Evolutionary conservation across 2,329 filamentous ascomycete species (phyloP), one percentile per base, ranked within the genome.

Genomic region (Thelonectria discophora): DNA sequence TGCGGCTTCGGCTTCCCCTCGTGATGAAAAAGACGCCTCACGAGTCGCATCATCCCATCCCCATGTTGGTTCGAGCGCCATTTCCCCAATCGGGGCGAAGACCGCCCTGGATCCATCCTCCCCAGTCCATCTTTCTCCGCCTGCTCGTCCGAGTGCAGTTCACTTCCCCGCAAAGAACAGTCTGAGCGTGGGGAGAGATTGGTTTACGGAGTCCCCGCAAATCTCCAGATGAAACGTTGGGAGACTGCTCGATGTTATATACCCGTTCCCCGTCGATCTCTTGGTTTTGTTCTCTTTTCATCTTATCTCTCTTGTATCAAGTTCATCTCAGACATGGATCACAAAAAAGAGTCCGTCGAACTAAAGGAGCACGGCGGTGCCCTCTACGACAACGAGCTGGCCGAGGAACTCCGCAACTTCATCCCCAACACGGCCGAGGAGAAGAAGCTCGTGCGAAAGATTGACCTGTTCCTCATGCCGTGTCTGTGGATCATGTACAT

Each of bases 401-500:
- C 21, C 3, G 39, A 32, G 8, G 46, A 46, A 6, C 20, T 60
- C 18, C 58, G 52, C 7, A 48, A 60, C 18, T 60, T 55, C 5
- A 45, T 56, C 3, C 52, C 58, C 3, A 30, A 30, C n/a, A 55
- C 58, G 6, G 53, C 24, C 7, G 66, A 55, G 20, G 67, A 69
- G 54, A 80, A 78, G 64, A 77, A 73, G 42, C 75, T 83, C 1
- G 65, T 83, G 52, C 71, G 78, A 65, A 79, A 81, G 72, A 67
- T 80, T 61, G 77, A 83, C 72, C 74, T 79, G 74, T 73, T 77
- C 70, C 76, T 85, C 21, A 79, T 84, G 42, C 82, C 82, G 1
- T 79, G 81, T 66, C 77, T 84, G 55, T 79, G 64, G 67, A 42
- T 53, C 20, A 68, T 68, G 67, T 73, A 72, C 40, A 65, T 73